A percentile compares a stretch with the other conserved stretches of the same genome.
These are phyloP conservation scores for Alternaria viburni DNA, from an alignment of 2,329 filamentous ascomycete genomes.

Conservation along the genomic window DNA sequence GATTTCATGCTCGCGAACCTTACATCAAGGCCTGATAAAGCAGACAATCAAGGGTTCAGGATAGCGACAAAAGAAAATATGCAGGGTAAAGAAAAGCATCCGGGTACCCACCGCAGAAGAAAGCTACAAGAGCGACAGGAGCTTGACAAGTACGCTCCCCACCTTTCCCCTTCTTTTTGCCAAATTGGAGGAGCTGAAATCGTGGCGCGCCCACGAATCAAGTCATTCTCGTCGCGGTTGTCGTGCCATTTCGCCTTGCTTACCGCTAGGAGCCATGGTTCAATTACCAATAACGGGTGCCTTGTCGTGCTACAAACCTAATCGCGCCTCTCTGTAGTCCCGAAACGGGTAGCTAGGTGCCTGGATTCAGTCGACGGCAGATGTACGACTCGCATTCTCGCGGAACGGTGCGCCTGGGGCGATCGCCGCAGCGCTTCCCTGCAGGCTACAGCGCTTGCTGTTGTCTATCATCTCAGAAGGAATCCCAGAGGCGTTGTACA, in stretches of 20 bases:
- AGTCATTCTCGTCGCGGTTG: slow-evolving; percentile 7
- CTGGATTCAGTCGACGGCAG: not conserved
- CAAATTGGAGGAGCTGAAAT: slow-evolving; percentile 4
- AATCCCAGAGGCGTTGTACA: not conserved
- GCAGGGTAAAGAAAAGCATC: slow-evolving; percentile 3
- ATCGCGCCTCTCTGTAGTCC: slow-evolving; percentile 12
- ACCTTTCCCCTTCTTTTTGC: slow-evolving; percentile 1
- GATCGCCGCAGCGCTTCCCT: slow-evolving; percentile 4
- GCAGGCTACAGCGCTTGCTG: not conserved
- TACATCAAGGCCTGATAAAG: slow-evolving; percentile 7
- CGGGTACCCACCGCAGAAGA: not conserved
- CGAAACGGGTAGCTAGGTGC: slow-evolving; percentile 6
- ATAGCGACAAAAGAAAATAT: not conserved
- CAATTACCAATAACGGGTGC: slow-evolving; percentile 17
- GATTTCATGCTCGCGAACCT: slow-evolving; percentile 11
- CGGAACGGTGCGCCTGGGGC: slow-evolving; percentile 1
- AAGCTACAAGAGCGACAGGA: not conserved
- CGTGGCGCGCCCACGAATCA: slow-evolving; percentile 16
- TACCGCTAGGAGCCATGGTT: slow-evolving; percentile 12
- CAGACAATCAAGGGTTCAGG: not conserved
- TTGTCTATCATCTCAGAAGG: not conserved
- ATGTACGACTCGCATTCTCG: slow-evolving; percentile 7
- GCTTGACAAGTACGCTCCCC: slow-evolving; percentile 9
- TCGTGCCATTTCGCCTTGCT: slow-evolving; percentile 15
- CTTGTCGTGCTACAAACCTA: slow-evolving; percentile 6